Conservation (phyloP, 2,329 filamentous ascomycete genomes). For the Arthrobotrys megalospora region DNA sequence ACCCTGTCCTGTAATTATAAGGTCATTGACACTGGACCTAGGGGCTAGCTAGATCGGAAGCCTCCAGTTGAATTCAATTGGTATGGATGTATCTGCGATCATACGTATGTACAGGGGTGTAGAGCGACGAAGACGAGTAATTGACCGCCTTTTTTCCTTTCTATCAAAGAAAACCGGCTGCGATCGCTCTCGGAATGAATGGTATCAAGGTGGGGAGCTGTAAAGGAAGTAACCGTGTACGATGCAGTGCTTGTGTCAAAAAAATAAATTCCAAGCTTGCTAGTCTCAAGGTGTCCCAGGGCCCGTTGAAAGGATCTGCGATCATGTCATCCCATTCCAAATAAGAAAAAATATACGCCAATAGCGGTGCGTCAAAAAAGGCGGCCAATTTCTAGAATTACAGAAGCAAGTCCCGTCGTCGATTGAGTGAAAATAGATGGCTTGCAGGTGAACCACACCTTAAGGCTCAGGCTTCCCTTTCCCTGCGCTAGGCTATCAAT, state of each 20-base stretch:
- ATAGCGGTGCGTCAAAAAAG: conserved; percentile 15
- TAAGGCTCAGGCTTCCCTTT: conserved; percentile 27
- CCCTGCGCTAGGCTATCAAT: conserved; percentile 38
- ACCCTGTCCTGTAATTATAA: conserved; percentile 46
- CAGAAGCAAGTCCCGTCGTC: conserved; percentile 19
- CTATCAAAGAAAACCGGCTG: conserved; percentile 53
- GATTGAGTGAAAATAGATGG: conserved; percentile 22
- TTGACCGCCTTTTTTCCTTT: conserved; percentile 29
- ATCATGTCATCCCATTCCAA: conserved; percentile 49
- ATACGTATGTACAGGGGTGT: conserved; percentile 27
- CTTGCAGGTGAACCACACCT: conserved; percentile 33
- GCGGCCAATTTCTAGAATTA: conserved; percentile 36
- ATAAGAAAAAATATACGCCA: conserved; percentile 30
- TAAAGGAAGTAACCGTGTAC: conserved; percentile 60
- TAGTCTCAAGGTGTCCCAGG: conserved; percentile 24
- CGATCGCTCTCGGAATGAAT: conserved; percentile 41
- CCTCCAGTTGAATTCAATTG: conserved; percentile 26
- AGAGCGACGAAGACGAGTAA: conserved; percentile 45
- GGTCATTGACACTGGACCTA: conserved; percentile 30
- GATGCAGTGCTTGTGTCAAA: conserved; percentile 60
- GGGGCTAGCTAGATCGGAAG: conserved; percentile 26
- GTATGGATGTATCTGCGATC: conserved; percentile 44
- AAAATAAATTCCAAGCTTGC: conserved; percentile 12
- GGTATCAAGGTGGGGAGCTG: conserved; percentile 37
- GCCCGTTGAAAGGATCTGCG: conserved; percentile 56